Percentiles rank a stretch among this genome's conserved stretches.
Evolutionary conservation across 805 yeast species (phyloP).

Genomic region (Metschnikowia lachancei): DNA sequence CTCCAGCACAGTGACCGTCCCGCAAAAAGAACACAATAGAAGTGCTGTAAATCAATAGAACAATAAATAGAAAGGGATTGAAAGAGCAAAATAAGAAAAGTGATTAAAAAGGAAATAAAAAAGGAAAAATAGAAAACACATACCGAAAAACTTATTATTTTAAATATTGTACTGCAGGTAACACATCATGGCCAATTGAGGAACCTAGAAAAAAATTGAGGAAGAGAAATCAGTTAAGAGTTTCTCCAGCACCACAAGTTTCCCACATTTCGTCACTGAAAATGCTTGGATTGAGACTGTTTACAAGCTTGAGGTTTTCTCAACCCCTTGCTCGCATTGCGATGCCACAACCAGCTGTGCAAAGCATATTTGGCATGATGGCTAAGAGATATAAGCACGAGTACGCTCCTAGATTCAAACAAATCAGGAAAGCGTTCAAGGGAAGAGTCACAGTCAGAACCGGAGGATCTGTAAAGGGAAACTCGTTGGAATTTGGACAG

Average conservation of each 20-base stretch:
- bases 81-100: no score
- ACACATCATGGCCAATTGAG: neutral
- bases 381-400: conserved; percentile 55
- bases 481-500: conserved; percentile 73
- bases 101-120: no score
- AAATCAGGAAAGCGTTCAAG: conserved; percentile 75
- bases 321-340: neutral
- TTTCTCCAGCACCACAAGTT: no score
- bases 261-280: neutral
- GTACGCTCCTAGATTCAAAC: conserved; percentile 72
- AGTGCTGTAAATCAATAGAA: neutral
- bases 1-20: neutral
- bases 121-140: no score
- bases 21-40: neutral
- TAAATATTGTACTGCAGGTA: neutral
- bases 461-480: conserved; percentile 92
- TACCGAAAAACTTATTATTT: no score
- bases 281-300: conserved; percentile 13
- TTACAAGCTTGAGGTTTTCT: conserved; percentile 1
- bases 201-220: neutral
- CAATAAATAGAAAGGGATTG: no score
- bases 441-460: conserved; percentile 93
- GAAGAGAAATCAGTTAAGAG: neutral
- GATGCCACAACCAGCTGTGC: neutral
- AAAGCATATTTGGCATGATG: conserved; percentile 7